phyloP scores from a whole-genome alignment of 768 basidiomycete species.

The Podaxis rugospora region DNA sequence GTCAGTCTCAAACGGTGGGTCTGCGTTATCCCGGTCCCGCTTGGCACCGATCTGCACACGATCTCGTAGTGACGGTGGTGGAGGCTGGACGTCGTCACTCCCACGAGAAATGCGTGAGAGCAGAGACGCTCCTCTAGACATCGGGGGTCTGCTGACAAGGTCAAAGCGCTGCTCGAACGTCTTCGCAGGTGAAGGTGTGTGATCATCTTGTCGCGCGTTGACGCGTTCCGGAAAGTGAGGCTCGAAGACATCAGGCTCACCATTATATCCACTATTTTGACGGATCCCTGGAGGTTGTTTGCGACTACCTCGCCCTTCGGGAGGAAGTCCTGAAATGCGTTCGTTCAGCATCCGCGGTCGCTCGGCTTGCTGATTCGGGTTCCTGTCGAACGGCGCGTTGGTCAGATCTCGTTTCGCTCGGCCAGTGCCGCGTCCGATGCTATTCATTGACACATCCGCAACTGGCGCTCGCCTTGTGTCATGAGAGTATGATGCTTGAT shows the following conservation, averaged over 20 bases:
- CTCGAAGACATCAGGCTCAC: constrained; percentile 10
- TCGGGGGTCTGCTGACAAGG: background rate
- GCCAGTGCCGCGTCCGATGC: background rate
- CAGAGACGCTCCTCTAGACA: constrained; percentile 4
- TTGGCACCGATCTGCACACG: constrained; percentile 13
- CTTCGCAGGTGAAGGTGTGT: background rate
- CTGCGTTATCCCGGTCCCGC: constrained; percentile 6
- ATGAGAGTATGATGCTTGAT: background rate
- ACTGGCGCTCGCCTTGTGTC: background rate
- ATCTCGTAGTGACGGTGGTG: constrained; percentile 11
- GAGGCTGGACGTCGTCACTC: background rate
- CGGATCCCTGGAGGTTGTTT: constrained; percentile 3
- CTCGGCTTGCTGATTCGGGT: background rate
- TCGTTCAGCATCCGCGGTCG: constrained; percentile 7
- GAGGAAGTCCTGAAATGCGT: background rate
- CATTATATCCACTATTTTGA: constrained; percentile 6
- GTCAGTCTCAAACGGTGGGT: background rate
- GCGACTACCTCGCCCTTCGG: constrained; percentile 1
- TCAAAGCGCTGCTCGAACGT: constrained; percentile 10
- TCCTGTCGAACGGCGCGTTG: background rate
- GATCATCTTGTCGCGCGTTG: constrained; percentile 11
- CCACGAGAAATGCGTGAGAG: constrained; percentile 10
- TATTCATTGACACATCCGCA: background rate
- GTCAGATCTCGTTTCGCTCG: background rate
- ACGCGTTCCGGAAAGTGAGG: constrained; percentile 6